Evolutionary conservation across 768 basidiomycete genomes (phyloP), one percentile per base, ranked within the genome.

Genomic region (Amanita rimosa): DNA sequence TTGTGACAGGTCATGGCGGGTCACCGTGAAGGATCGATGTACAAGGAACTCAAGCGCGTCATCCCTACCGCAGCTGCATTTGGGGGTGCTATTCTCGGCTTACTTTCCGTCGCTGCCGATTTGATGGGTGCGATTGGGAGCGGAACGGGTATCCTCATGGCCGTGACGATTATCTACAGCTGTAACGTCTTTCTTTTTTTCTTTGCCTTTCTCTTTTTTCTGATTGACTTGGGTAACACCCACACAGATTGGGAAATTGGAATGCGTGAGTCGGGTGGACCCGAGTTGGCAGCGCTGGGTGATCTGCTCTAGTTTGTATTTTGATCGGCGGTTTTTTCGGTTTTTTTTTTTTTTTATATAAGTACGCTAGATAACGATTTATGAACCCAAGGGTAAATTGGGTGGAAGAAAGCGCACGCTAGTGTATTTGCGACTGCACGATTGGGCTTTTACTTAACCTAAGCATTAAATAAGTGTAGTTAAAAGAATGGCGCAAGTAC

Each of bases 21-120:
- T 51, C 94, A 97, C 65, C 85, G 93, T 57, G 96, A 99, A 63
- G 92, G 87, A 13, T 91, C 86, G 27, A 95, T 98, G 89, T 99
- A 98, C 76, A 99, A 97, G 72, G 96, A 98, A 63, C 79, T 99
- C 52, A 99, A 97, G 74, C 79, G 92, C 38, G 86, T 98, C 53
- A 96, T 99, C 54, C 96, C 96, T 1, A 97, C 94, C 17, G 95
- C 96, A 10, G 96, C 95, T 19, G 91, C 94, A 0, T 90, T 97
- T 54, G 95, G 96, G 38, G 95, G 95, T 33, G 96, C 94, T n/a
- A 90, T 93, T 51, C 83, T 97, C 10, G 95, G 94, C 24, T 69
- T 96, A 10, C 70, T 97, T 26, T 88, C 85, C 7, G 94, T 99
- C 47, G 75, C 81, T 9, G 94, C 96, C 3, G 95, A 99, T 61